Evolutionary conservation across 1,284 basidiomycete species (phyloP), one percentile per base, ranked within the genome.

Genomic region (Rhodotorula sp.): DNA sequence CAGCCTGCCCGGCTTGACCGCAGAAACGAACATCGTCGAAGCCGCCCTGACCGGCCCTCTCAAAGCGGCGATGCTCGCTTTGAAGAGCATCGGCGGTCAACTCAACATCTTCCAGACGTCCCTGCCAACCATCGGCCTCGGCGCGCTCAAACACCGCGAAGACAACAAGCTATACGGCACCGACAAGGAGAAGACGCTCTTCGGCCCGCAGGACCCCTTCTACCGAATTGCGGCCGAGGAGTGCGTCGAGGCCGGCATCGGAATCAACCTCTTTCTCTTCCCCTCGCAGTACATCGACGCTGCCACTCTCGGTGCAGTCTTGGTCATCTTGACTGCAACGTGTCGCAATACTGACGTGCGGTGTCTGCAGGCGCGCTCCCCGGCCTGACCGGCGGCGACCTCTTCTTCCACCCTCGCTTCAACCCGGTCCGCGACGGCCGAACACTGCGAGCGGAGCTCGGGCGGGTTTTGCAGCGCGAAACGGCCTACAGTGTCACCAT

Each of bases 321-420:
- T 26, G 18, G 22, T 4, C 4, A 13, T 13, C 37, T 22, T 10
- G 52, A 34, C 56, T 64, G 16, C 10, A 10, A 28, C 4, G 37
- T 20, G 6, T 18, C 20, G 20, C 16, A 31, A 48, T 16, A 13
- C 67, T 53, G 26, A 30, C 40, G 26, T 10, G 24, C 59, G 37
- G 52, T 28, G 51, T 52, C 26, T 86, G 34, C 15, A 57, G 55
- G 55, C n/a, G 60, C 60, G 3, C 84, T 94, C 10, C 80, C 89
- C 0, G 87, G 87, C 0, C 79, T 88, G 24, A 94, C 92, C 1
- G 96, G 96, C n/a, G 96, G 96, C 26, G 92, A 96, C 69, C 78
- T 95, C 1, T 94, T 89, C 81, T 96, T 91, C 83, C 91, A 96
- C 78, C 95, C 96, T 11, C 87, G 91, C 47, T 99, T 94, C 80